A percentile compares a stretch with the other conserved stretches of the same genome.
Evolutionary conservation across 257 asterid genomes (phyloP).

Genomic region (Lycium ferocissimum): DNA sequence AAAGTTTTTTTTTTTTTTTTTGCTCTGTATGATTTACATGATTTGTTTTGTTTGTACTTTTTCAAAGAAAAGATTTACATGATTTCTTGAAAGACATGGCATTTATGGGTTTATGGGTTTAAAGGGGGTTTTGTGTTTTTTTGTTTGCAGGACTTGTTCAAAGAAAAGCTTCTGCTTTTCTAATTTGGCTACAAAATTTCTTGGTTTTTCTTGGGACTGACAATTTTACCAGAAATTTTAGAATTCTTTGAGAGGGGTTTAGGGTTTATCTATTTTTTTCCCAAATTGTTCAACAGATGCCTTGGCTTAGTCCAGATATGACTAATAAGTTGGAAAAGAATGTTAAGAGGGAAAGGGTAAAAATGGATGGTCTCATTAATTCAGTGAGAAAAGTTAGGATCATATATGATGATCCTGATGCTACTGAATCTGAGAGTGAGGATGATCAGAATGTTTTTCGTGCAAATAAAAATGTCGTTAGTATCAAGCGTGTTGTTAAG

Average conservation of each 20-base stretch:
- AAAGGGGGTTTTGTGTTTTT: constrained; percentile 26
- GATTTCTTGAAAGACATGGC: not conserved
- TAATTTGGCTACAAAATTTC: not conserved
- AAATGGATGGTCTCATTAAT: not conserved
- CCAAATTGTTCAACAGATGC: not conserved
- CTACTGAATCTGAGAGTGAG: constrained; percentile 45
- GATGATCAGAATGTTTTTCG: not conserved
- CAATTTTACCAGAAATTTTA: not conserved
- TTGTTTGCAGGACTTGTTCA: constrained; percentile 34
- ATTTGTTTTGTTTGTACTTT: not conserved
- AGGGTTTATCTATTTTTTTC: constrained; percentile 9
- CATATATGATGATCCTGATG: constrained; percentile 47
- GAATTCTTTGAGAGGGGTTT: not conserved
- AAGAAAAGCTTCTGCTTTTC: constrained; percentile 7
- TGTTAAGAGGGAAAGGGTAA: not conserved
- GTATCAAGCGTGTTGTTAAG: constrained; percentile 37
- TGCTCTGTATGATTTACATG: not conserved
- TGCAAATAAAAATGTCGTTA: not conserved
- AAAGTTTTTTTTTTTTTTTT: too few relatives aligned
- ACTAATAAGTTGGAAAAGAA: not conserved
- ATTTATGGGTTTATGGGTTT: constrained; percentile 22
- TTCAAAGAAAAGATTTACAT: not conserved
- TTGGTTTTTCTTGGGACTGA: constrained; percentile 35
- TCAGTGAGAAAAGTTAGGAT: constrained; percentile 36
- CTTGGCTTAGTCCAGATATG: constrained; percentile 3